phyloP scores from a whole-genome alignment of 148 eudicot genomes.

The Silene conica region DNA sequence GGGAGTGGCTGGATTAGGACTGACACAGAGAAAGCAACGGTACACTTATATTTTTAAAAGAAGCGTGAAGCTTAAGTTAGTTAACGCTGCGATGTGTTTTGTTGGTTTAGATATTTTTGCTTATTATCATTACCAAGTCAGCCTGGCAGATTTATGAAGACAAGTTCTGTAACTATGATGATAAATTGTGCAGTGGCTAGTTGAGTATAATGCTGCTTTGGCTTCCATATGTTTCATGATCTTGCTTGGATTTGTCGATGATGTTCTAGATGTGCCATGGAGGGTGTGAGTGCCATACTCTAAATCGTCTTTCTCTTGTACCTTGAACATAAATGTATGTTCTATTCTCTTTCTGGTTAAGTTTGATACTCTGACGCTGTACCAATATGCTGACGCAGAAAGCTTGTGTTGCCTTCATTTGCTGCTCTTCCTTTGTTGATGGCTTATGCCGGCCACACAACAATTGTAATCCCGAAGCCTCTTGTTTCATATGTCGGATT shows the following conservation, averaged over 20 bases:
- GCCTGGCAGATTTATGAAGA: not conserved
- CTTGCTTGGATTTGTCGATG: slow-evolving; percentile 93
- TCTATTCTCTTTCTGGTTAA: not conserved
- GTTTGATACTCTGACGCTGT: not conserved
- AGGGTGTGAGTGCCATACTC: slow-evolving; percentile 74
- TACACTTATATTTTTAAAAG: not conserved
- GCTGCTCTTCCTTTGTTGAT: slow-evolving; percentile 93
- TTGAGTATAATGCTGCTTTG: slow-evolving; percentile 95
- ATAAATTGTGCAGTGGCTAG: slow-evolving; percentile 71
- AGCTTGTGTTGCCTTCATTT: slow-evolving; percentile 77
- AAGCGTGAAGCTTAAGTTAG: not conserved
- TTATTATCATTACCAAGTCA: not conserved
- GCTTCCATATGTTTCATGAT: slow-evolving; percentile 96
- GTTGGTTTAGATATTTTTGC: not conserved
- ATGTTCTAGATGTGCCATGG: slow-evolving; percentile 97
- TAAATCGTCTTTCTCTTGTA: not conserved
- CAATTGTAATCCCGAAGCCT: slow-evolving; percentile 88
- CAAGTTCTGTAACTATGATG: not conserved
- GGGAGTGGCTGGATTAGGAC: too few species aligned
- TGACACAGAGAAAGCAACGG: not conserved
- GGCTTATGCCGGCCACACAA: slow-evolving; percentile 99
- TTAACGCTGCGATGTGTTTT: not conserved
- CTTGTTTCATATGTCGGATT: slow-evolving; percentile 66
- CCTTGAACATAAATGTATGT: not conserved
- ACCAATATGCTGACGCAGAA: slow-evolving; percentile 52